Percentiles rank a stretch among this genome's conserved stretches.
These are phyloP conservation scores for Lactarius sanguifluus DNA, from an alignment of 768 basidiomycete species.

Conservation along the genomic window DNA sequence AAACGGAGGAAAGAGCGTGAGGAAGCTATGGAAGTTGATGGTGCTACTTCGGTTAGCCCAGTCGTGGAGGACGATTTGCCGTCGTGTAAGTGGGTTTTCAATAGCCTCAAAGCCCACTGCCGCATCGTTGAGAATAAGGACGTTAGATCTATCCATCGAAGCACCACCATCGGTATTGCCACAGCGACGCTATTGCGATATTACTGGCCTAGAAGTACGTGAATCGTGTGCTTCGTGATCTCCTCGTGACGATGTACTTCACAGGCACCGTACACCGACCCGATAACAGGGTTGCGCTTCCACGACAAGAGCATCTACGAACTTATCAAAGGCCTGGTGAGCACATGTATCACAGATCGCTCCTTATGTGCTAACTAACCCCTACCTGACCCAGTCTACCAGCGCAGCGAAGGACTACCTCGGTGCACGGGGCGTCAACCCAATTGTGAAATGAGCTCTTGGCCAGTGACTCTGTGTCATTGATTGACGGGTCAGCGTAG, in stretches of 20 bases:
- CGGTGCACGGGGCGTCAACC: slow-evolving; percentile 48
- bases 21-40: slow-evolving; percentile 58
- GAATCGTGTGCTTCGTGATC: background rate
- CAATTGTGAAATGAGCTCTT: slow-evolving; percentile 36
- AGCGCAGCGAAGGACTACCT: slow-evolving; percentile 77
- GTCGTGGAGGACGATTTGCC: slow-evolving; percentile 60
- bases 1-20: slow-evolving; percentile 50
- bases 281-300: slow-evolving; percentile 74
- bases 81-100: slow-evolving; percentile 53
- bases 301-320: slow-evolving; percentile 89
- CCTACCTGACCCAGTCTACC: slow-evolving; percentile 47
- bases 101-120: background rate
- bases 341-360: slow-evolving; percentile 23
- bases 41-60: slow-evolving; percentile 33
- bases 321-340: slow-evolving; percentile 69
- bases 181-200: slow-evolving; percentile 78
- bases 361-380: background rate
- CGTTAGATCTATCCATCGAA: slow-evolving; percentile 73
- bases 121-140: background rate
- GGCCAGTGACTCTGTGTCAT: background rate
- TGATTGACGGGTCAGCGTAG: background rate
- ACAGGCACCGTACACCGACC: slow-evolving; percentile 83
- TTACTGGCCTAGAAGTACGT: slow-evolving; percentile 76
- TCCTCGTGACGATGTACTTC: background rate
- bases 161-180: slow-evolving; percentile 82